Percentiles rank a stretch among this genome's conserved stretches.
Conservation (phyloP, 2,329 filamentous ascomycete species). For the Aspergillus sp. region DNA sequence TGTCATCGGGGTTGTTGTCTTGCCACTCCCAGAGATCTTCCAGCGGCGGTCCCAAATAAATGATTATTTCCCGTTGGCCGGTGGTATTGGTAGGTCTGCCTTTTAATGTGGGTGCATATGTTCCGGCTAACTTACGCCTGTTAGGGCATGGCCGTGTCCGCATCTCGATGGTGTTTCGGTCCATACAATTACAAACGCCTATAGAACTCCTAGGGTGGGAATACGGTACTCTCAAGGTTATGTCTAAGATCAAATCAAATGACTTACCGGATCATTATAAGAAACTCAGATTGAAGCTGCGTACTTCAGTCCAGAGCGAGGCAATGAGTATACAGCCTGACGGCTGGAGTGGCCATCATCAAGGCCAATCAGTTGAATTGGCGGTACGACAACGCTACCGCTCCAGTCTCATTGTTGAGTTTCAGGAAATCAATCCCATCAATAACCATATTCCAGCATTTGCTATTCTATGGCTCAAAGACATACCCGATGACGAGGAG, state of each 20-base stretch:
- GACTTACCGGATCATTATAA: background rate
- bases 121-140: background rate
- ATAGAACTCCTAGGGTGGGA: constrained; percentile 1
- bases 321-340: background rate
- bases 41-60: background rate
- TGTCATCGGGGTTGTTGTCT: background rate
- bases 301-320: background rate
- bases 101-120: background rate
- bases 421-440: too few species aligned
- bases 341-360: background rate
- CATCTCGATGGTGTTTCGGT: background rate
- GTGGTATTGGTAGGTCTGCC: constrained; percentile 1
- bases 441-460: too few species aligned
- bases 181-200: background rate
- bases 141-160: background rate
- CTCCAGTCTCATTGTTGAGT: background rate
- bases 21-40: background rate
- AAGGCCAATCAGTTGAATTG: background rate
- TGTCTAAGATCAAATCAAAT: background rate
- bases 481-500: too few species aligned
- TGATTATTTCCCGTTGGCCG: background rate
- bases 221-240: background rate
- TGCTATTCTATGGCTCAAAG: too few species aligned
- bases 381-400: background rate
- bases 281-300: background rate